Percentiles rank a stretch among this genome's conserved stretches.
Evolutionary conservation across 352 stramenopile genomes (phyloP).

Genomic region (Phytopythium aichiense): DNA sequence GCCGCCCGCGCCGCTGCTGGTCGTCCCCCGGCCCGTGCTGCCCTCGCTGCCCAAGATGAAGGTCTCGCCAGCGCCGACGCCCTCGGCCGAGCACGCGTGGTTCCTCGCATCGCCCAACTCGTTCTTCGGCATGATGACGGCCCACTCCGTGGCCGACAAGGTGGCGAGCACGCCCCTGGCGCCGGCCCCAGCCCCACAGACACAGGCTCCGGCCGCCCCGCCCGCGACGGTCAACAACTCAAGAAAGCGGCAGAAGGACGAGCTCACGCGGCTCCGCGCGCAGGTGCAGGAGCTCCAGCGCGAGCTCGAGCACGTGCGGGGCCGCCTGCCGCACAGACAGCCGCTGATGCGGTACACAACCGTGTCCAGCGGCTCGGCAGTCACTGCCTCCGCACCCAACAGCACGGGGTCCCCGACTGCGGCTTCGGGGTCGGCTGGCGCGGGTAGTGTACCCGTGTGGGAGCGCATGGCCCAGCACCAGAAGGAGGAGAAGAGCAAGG

Average conservation of each 20-base stretch:
- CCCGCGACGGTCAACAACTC: slow-evolving; percentile 37
- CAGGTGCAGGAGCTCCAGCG: slow-evolving; percentile 58
- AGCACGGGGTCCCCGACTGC: neutral
- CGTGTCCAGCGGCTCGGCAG: neutral
- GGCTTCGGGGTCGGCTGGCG: neutral
- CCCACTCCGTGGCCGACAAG: slow-evolving; percentile 5
- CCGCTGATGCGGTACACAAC: neutral
- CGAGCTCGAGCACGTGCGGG: slow-evolving; percentile 35
- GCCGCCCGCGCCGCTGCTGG: slow-evolving; percentile 19
- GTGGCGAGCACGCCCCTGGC: neutral
- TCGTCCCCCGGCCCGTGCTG: slow-evolving; percentile 14
- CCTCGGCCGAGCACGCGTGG: slow-evolving; percentile 1
- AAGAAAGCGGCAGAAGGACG: slow-evolving; percentile 52
- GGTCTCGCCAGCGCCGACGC: slow-evolving; percentile 15
- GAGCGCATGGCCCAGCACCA: slow-evolving; percentile 60
- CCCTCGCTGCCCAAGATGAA: slow-evolving; percentile 36
- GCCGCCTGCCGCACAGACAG: slow-evolving; percentile 18
- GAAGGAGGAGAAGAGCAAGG: slow-evolving; percentile 63
- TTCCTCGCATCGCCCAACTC: slow-evolving; percentile 7
- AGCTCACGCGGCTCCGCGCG: slow-evolving; percentile 38
- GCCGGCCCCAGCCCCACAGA: no score
- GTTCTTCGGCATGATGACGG: slow-evolving; percentile 6
- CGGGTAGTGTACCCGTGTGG: slow-evolving; percentile 35
- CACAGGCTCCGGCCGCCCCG: neutral
- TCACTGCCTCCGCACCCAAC: neutral